Evolutionary conservation across 2,329 filamentous ascomycete genomes (phyloP).

Genomic region (Fusarium stilboides): DNA sequence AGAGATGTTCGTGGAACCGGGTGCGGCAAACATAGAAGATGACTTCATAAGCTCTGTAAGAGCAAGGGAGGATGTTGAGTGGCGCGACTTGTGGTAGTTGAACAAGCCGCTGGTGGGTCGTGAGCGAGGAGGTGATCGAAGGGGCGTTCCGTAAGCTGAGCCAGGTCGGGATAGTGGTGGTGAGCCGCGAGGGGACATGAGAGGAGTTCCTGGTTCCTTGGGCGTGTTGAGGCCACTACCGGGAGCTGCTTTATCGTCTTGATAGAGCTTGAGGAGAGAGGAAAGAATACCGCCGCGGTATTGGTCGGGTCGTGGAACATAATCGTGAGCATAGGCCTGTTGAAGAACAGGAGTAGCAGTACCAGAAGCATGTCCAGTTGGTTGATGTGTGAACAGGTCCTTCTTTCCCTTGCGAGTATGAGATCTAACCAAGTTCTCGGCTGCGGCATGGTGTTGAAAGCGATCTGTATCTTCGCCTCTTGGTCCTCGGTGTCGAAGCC

Average conservation of each 20-base stretch:
- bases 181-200: constrained; percentile 60
- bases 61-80: constrained; percentile 62
- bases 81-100: constrained; percentile 59
- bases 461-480: constrained; percentile 37
- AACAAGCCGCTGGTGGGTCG: constrained; percentile 59
- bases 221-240: constrained; percentile 62
- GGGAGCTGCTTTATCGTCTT: constrained; percentile 60
- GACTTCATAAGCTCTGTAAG: constrained; percentile 69
- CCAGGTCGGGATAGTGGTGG: constrained; percentile 59
- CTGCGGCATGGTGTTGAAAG: constrained; percentile 48
- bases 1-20: constrained; percentile 62
- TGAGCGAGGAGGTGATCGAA: constrained; percentile 52
- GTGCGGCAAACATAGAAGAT: constrained; percentile 66
- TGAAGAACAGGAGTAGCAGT: constrained; percentile 59
- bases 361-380: constrained; percentile 52
- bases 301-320: constrained; percentile 76
- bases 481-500: constrained; percentile 43
- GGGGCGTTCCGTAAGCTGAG: constrained; percentile 54
- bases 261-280: constrained; percentile 79
- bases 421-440: constrained; percentile 56
- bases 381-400: constrained; percentile 52
- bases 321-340: constrained; percentile 67
- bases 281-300: constrained; percentile 83
- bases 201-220: constrained; percentile 56
- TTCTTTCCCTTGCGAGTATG: constrained; percentile 52